Base-by-base conservation (phyloP, 306 rosid genomes). In the barrel medic (Medicago truncatula) region DNA sequence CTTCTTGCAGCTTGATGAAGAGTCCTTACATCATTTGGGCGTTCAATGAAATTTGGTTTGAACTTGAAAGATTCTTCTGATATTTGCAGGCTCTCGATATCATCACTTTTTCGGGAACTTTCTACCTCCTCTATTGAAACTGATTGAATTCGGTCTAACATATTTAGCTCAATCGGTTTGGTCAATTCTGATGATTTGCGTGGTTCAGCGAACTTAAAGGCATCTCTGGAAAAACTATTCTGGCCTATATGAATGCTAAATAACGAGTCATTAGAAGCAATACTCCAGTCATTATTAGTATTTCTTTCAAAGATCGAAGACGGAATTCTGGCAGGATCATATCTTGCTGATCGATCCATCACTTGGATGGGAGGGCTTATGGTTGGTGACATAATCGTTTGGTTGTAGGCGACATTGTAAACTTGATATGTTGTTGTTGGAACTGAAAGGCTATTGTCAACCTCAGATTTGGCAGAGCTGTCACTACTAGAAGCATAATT, bases 231-330 rank as follows among this genome's bases (percentile, higher is more conserved):
- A 68, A 88, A 85, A 82, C 95, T 94, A 20, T 14, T 23, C 53
- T 80, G 86, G 74, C 88, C 97, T 25, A 88, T 1, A 16, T 90
- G 88, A 84, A 95, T 71, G 89, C 98, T 95, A 82, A 95, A 95
- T 58, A 95, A 73, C 17, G 97, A 95, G 0, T 95, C 98, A 77
- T 92, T 89, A 43, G 98, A 95, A 84, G 84, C 87, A 76, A 65
- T 54, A 71, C 97, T 95, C 98, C 98, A 95, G 20, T 92, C 97
- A 63, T 67, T 78, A 52, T 70, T 76, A 46, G 65, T 52, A 64
- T 68, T 87, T 66, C 52, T 61, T 60, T 75, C 83, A 61, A 95
- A 95, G 70, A 89, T 83, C 2, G 91, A 79, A 72, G 92, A 76
- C n/a, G 96, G 97, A 67, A 92, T 85, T 72, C 90, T 84, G 34